These are phyloP conservation scores for Akanthomyces muscarius DNA, from an alignment of 2,329 filamentous ascomycete genomes.

Conservation along the genomic window DNA sequence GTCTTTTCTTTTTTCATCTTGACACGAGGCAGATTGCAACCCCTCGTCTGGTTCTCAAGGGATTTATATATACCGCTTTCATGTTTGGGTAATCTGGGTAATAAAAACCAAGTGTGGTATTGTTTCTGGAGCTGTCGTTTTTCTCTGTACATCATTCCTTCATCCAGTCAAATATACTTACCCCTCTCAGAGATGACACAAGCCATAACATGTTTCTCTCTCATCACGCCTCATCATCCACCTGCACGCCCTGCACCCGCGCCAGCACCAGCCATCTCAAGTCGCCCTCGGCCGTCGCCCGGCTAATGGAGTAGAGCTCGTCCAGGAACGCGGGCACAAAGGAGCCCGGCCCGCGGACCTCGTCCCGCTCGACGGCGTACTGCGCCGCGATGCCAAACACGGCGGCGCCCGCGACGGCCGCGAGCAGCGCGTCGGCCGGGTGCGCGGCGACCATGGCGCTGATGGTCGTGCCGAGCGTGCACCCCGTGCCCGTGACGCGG, in stretches of 20 bases:
- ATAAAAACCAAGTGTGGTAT: too few species aligned
- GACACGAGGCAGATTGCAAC: background rate
- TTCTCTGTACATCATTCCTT: background rate
- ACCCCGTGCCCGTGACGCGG: slow-evolving; percentile 75
- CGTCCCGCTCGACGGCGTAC: slow-evolving; percentile 56
- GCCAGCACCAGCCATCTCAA: slow-evolving; percentile 49
- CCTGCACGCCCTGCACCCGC: slow-evolving; percentile 41
- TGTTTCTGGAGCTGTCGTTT: background rate
- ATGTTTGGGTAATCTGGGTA: background rate
- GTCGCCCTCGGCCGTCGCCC: slow-evolving; percentile 45
- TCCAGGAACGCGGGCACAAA: slow-evolving; percentile 87
- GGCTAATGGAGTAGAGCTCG: slow-evolving; percentile 52
- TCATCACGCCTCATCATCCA: slow-evolving; percentile 18
- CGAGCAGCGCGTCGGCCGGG: slow-evolving; percentile 61
- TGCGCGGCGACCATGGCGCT: slow-evolving; percentile 69
- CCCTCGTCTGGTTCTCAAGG: background rate
- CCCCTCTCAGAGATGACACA: background rate
- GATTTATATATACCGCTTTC: background rate
- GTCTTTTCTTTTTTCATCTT: background rate
- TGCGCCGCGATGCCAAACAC: slow-evolving; percentile 75
- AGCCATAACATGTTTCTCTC: background rate
- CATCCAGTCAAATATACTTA: background rate
- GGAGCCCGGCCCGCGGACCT: slow-evolving; percentile 75
- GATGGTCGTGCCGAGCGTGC: slow-evolving; percentile 77
- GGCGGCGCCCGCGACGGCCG: slow-evolving; percentile 67